phyloP scores from a whole-genome alignment of 2,329 filamentous ascomycete genomes.

The Colletotrichum neosansevieriae region DNA sequence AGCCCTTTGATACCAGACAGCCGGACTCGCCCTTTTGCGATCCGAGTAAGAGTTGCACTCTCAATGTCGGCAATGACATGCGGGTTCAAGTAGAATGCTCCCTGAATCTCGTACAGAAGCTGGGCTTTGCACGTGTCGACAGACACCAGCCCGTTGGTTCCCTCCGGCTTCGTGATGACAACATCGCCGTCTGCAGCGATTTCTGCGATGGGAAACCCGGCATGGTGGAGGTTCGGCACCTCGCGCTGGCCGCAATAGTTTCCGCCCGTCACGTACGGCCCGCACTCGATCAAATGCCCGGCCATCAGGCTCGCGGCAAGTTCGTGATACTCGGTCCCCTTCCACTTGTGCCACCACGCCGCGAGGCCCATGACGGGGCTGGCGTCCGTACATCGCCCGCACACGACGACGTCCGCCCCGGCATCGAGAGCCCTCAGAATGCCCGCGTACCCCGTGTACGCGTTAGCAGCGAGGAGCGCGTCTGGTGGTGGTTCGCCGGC shows the following conservation, averaged over 20 bases:
- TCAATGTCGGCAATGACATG: conserved; percentile 59
- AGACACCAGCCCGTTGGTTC: conserved; percentile 53
- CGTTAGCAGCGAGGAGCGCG: conserved; percentile 54
- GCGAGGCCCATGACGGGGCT: conserved; percentile 67
- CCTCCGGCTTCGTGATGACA: conserved; percentile 51
- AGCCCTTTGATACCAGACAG: conserved; percentile 53
- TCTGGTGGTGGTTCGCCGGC: not conserved
- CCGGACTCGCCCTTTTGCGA: conserved; percentile 50
- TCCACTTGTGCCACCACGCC: conserved; percentile 68
- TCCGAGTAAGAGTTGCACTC: conserved; percentile 51
- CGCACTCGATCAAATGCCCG: conserved; percentile 67
- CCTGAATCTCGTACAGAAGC: conserved; percentile 45
- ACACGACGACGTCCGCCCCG: conserved; percentile 62
- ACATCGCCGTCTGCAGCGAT: conserved; percentile 48
- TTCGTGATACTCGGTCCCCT: conserved; percentile 58
- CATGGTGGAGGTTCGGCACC: conserved; percentile 47
- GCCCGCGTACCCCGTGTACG: conserved; percentile 63
- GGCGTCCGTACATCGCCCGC: conserved; percentile 62
- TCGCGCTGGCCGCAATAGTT: conserved; percentile 67
- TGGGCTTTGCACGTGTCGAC: conserved; percentile 56
- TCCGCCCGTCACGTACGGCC: conserved; percentile 64
- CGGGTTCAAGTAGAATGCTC: conserved; percentile 60
- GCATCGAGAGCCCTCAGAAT: conserved; percentile 57
- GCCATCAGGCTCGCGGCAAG: conserved; percentile 64
- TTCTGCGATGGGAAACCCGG: conserved; percentile 55